These are phyloP conservation scores for Serendipita sp. DNA, from an alignment of 768 basidiomycete species.

Conservation along the genomic window DNA sequence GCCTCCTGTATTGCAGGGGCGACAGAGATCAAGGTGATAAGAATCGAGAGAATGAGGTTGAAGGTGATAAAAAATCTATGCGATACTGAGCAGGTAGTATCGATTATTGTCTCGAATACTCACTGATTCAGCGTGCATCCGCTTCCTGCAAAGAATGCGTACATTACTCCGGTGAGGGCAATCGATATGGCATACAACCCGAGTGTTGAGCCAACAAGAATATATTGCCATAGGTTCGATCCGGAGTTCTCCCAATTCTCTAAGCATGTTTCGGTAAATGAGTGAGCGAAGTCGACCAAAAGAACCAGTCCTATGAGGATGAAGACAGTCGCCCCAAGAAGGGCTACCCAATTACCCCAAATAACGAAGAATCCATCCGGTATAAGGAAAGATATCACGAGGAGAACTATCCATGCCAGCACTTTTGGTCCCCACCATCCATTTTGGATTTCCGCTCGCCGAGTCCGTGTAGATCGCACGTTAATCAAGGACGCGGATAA, in stretches of 20 bases:
- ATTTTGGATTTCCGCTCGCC: slow-evolving; percentile 91
- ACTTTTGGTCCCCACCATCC: slow-evolving; percentile 99
- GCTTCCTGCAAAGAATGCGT: slow-evolving; percentile 76
- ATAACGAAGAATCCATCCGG: slow-evolving; percentile 97
- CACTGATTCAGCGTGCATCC: slow-evolving; percentile 78
- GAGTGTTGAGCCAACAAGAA: slow-evolving; percentile 86
- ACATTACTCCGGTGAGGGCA: slow-evolving; percentile 75
- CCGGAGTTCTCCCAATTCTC: slow-evolving; percentile 85
- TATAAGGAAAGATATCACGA: slow-evolving; percentile 78
- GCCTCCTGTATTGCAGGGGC: slow-evolving; percentile 78
- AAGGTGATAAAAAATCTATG: slow-evolving; percentile 73
- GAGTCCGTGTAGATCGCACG: slow-evolving; percentile 78
- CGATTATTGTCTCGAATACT: background rate
- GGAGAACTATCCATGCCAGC: slow-evolving; percentile 70
- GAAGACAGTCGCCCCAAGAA: slow-evolving; percentile 86
- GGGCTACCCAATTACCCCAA: slow-evolving; percentile 86
- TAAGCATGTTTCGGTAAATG: slow-evolving; percentile 94
- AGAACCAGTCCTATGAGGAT: slow-evolving; percentile 95
- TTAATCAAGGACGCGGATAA: slow-evolving; percentile 69
- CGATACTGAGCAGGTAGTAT: background rate
- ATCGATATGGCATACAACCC: slow-evolving; percentile 73
- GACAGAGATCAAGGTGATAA: slow-evolving; percentile 70
- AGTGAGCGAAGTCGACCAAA: slow-evolving; percentile 95
- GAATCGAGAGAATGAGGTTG: slow-evolving; percentile 67
- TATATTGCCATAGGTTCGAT: slow-evolving; percentile 90